phyloP scores from a whole-genome alignment of 352 stramenopile genomes.

The Aphanomyces invadans region DNA sequence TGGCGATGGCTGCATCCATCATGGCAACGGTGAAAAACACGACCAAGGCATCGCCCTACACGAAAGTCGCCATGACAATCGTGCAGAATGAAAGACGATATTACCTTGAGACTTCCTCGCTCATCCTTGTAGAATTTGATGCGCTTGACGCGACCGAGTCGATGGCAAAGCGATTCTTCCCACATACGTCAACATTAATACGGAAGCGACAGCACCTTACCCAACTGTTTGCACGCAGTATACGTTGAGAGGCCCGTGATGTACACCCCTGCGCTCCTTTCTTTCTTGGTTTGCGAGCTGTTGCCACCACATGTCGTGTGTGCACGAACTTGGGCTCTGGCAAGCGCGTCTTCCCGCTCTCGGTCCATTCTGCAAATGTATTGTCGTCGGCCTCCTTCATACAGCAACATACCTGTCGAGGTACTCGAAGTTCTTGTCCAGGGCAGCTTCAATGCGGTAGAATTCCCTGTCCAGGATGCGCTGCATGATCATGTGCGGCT shows the following conservation, averaged over 20 bases:
- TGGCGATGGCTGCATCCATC: constrained; percentile 60
- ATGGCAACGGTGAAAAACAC: constrained; percentile 64
- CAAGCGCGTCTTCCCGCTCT: background rate
- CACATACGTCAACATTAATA: background rate
- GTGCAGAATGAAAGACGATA: background rate
- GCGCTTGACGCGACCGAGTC: constrained; percentile 72
- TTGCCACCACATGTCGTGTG: too few species aligned
- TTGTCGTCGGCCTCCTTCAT: background rate
- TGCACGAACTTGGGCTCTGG: constrained; percentile 38
- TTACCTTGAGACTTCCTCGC: constrained; percentile 61
- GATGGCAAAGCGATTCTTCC: constrained; percentile 56
- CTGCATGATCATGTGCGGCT: constrained; percentile 6
- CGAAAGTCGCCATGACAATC: background rate
- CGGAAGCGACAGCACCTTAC: constrained; percentile 27
- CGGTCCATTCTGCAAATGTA: background rate
- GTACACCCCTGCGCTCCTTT: constrained; percentile 70
- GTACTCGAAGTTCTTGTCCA: constrained; percentile 67
- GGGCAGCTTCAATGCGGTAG: constrained; percentile 52
- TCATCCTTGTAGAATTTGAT: constrained; percentile 85
- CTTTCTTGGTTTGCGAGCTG: too few species aligned
- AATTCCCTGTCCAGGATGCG: constrained; percentile 38
- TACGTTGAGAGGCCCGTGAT: constrained; percentile 71
- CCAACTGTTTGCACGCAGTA: constrained; percentile 73
- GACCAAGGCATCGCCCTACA: constrained; percentile 72
- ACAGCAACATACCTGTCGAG: constrained; percentile 40